Evolutionary conservation across 306 rosid species (phyloP), one percentile per base, ranked within the genome.

Genomic region (Gleditsia sinensis): DNA sequence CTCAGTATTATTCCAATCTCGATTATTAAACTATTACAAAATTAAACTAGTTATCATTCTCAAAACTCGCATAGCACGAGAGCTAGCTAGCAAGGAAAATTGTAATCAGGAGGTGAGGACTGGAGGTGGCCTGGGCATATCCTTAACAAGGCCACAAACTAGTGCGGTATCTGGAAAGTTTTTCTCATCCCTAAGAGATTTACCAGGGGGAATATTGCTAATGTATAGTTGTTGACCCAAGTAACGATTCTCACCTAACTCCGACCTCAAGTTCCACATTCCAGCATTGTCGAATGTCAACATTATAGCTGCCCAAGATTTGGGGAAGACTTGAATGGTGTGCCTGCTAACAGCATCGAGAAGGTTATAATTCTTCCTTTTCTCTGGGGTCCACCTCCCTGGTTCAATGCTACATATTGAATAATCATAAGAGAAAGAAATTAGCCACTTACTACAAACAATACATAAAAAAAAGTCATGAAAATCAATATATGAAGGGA

Each of bases 251-350:
- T 61, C 67, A 19, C 46, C 67, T 11, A 71, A 30, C 69, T 85
- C 89, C 8, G 86, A 85, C 68, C 89, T 64, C 25, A 85, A 11
- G 39, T 85, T 85, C 89, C 89, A 85, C 89, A 85, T 85, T 49
- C 89, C 89, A 9, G 78, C 82, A n/a, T 82, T 85, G 69, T 85
- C 89, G 6, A 75, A 78, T 46, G 89, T 62, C 63, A 76, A 12
- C 25, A 85, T 7, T 37, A 85, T 62, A 5, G 84, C 86, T n/a
- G 82, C 86, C 76, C 78, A 85, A 17, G 86, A 61, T 17, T 61
- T 61, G 10, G 67, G 67, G 28, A 17, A 36, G 9, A 61, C 67
- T 17, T 61, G 67, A 14, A 61, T 5, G 9, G 67, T 61, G 48
- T 61, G 67, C 30, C 67, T 34, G 4, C 67, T 61, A n/a, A 61